A percentile compares a stretch with the other conserved stretches of the same genome.
Conservation (phyloP, 1,139 yeast genomes). For the Saccharomyces hybrid region DNA sequence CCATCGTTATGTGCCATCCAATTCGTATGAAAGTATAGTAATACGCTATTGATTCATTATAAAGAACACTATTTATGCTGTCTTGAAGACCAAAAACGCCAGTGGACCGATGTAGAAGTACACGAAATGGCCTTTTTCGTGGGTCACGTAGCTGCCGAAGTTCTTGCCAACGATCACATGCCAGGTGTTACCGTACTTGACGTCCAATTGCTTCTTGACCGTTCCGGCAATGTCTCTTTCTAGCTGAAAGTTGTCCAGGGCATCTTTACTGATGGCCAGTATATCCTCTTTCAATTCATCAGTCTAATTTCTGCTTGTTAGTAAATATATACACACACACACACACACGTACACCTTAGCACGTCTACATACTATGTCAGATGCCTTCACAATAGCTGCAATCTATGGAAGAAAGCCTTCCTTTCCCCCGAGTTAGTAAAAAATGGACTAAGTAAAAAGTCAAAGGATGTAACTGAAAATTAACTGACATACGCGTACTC, state of each 20-base stretch:
- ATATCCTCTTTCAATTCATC: slow-evolving; percentile 54
- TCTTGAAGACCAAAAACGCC: slow-evolving; percentile 78
- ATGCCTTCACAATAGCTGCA: slow-evolving; percentile 29
- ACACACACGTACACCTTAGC: background rate
- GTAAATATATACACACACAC: background rate
- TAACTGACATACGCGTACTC: background rate
- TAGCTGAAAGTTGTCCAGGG: slow-evolving; percentile 41
- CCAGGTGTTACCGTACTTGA: slow-evolving; percentile 76
- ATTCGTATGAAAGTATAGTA: background rate
- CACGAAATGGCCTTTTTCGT: slow-evolving; percentile 71
- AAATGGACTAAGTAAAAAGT: background rate
- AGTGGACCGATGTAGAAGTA: slow-evolving; percentile 77
- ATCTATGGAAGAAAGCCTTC: background rate
- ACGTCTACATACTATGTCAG: slow-evolving; percentile 27
- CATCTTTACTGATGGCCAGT: slow-evolving; percentile 50
- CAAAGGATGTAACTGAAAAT: background rate
- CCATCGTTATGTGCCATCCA: background rate
- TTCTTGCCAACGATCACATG: slow-evolving; percentile 90
- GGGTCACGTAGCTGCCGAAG: slow-evolving; percentile 91
- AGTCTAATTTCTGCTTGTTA: slow-evolving; percentile 30
- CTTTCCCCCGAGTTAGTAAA: slow-evolving; percentile 1
- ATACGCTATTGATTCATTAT: background rate
- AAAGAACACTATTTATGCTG: slow-evolving; percentile 27
- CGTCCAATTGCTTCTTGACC: slow-evolving; percentile 68
- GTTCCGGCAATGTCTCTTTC: slow-evolving; percentile 76